These are phyloP conservation scores for Paecilomyces niveus DNA, from an alignment of 2,329 filamentous ascomycete species.

Conservation along the genomic window DNA sequence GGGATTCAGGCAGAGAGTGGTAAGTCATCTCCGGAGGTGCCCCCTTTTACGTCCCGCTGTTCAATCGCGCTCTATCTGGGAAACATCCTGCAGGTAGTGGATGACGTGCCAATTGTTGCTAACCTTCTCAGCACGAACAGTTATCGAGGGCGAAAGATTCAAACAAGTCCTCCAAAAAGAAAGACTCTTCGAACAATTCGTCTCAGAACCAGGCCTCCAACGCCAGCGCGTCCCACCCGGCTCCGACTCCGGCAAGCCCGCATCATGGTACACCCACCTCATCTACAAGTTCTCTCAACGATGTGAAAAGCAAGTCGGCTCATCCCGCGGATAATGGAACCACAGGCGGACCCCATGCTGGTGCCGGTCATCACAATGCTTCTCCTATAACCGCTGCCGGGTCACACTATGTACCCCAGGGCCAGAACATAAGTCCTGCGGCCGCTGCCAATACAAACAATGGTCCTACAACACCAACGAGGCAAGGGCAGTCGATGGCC, in stretches of 20 bases:
- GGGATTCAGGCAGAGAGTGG: constrained; percentile 94
- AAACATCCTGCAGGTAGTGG: neutral
- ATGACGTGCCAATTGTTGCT: constrained; percentile 26
- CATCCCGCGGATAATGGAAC: constrained; percentile 29
- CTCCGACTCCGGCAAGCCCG: constrained; percentile 53
- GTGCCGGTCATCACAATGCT: constrained; percentile 15
- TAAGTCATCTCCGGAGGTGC: constrained; percentile 47
- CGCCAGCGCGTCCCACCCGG: constrained; percentile 31
- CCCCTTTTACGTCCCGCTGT: constrained; percentile 5
- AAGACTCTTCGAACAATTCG: constrained; percentile 62
- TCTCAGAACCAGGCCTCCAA: constrained; percentile 61
- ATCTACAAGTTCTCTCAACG: constrained; percentile 79
- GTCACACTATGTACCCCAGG: constrained; percentile 33
- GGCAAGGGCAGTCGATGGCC: constrained; percentile 57
- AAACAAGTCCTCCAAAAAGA: constrained; percentile 70
- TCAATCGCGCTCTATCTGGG: constrained; percentile 6
- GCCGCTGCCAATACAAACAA: constrained; percentile 35
- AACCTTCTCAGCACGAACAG: constrained; percentile 61
- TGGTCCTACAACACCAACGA: constrained; percentile 54
- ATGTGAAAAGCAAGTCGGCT: constrained; percentile 72
- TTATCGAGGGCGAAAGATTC: constrained; percentile 84
- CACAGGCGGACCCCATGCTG: constrained; percentile 18
- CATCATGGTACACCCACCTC: constrained; percentile 73
- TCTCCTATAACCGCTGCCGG: constrained; percentile 21
- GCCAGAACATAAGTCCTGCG: constrained; percentile 19